phyloP scores from a whole-genome alignment of 148 eudicot genomes.

The Cornus controversa region DNA sequence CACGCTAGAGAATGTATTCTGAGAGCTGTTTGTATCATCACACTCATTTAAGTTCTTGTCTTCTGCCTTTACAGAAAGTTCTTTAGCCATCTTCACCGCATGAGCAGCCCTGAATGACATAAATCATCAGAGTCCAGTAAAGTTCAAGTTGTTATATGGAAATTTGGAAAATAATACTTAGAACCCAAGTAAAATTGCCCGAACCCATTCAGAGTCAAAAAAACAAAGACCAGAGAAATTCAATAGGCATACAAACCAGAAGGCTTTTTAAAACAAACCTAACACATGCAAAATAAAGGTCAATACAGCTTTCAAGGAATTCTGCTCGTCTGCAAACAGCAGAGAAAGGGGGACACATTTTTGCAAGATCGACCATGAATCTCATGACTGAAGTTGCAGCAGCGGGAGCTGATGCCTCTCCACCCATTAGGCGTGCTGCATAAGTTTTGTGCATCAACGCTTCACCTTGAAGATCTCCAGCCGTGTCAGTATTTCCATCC shows the following conservation, averaged over 20 bases:
- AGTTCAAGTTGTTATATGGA: neutral
- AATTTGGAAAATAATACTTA: too few species aligned
- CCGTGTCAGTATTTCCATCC: conserved; percentile 78
- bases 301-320: conserved; percentile 89
- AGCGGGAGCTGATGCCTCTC: conserved; percentile 98
- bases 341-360: conserved; percentile 87
- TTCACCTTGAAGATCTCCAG: conserved; percentile 99
- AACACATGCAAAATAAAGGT: conserved; percentile 92
- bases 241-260: neutral
- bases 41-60: conserved; percentile 63
- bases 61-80: conserved; percentile 66
- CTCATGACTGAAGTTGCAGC: conserved; percentile 94
- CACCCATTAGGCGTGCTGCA: conserved; percentile 98
- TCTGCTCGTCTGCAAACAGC: conserved; percentile 83
- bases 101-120: conserved; percentile 69
- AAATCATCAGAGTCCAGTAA: conserved; percentile 14
- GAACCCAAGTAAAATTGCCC: neutral
- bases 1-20: conserved; percentile 86
- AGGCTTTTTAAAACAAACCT: conserved; percentile 48
- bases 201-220: neutral
- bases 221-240: neutral
- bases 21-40: conserved; percentile 86
- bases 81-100: conserved; percentile 86
- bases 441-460: conserved; percentile 97
- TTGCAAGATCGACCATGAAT: conserved; percentile 96